phyloP scores from a whole-genome alignment of 352 stramenopile genomes.

The Pythium scleroteichum region DNA sequence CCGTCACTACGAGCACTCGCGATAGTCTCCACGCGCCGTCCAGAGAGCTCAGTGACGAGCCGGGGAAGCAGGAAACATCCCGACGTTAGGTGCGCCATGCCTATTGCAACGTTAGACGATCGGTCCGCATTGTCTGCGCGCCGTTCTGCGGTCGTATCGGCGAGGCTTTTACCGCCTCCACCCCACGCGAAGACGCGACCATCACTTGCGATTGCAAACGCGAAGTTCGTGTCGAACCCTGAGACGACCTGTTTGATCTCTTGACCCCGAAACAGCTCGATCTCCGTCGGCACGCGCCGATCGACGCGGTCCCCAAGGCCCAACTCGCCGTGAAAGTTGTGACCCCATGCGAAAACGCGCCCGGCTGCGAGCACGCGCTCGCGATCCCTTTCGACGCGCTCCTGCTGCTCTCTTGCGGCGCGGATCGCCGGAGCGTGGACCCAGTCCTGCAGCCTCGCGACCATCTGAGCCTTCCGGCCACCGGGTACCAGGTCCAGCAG shows the following conservation, averaged over 20 bases:
- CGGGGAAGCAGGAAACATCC: constrained; percentile 52
- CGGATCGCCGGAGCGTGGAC: constrained; percentile 56
- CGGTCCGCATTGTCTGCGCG: no score
- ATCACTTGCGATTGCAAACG: constrained; percentile 80
- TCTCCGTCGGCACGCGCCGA: constrained; percentile 48
- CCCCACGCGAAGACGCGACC: constrained; percentile 90
- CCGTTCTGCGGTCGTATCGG: no score
- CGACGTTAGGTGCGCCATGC: not conserved
- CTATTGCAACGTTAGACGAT: no score
- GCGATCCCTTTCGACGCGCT: constrained; percentile 1
- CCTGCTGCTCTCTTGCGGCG: constrained; percentile 26
- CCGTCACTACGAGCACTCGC: constrained; percentile 47
- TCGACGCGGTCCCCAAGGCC: constrained; percentile 51
- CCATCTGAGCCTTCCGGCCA: constrained; percentile 63
- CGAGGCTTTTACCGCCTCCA: constrained; percentile 54
- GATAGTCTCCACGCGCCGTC: constrained; percentile 32
- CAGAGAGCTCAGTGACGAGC: constrained; percentile 34
- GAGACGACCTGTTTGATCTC: constrained; percentile 50
- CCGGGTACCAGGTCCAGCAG: constrained; percentile 51
- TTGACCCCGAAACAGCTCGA: constrained; percentile 50
- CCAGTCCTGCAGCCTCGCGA: constrained; percentile 75
- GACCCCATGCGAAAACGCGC: constrained; percentile 67
- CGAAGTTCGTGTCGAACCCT: constrained; percentile 66
- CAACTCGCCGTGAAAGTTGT: constrained; percentile 66
- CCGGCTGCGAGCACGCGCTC: constrained; percentile 44